Percentiles rank a stretch among this genome's conserved stretches.
Conservation (phyloP, 1,284 basidiomycete genomes). For the Pascua sp. region DNA sequence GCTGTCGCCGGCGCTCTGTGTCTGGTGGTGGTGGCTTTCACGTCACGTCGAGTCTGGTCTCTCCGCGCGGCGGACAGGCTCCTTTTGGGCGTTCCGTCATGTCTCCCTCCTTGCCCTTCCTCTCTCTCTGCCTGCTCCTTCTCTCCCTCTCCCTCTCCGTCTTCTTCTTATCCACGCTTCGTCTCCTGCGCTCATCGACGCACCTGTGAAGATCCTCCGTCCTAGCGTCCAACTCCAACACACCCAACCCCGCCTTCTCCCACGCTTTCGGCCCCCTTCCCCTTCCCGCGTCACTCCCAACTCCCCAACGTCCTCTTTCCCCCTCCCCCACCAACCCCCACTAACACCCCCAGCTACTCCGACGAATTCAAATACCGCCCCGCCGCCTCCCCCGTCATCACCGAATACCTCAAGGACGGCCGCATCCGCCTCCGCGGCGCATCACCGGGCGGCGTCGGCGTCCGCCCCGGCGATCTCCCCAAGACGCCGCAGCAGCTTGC, state of each 20-base stretch:
- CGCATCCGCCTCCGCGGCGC: constrained; percentile 48
- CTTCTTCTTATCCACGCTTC: neutral
- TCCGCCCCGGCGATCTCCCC: constrained; percentile 41
- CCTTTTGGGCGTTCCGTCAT: neutral
- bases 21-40: too few relatives aligned
- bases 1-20: too few relatives aligned
- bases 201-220: too few relatives aligned
- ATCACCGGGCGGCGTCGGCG: constrained; percentile 44
- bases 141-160: neutral
- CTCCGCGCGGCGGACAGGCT: neutral
- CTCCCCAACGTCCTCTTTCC: too few relatives aligned
- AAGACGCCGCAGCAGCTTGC: constrained; percentile 27
- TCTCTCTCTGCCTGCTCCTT: neutral
- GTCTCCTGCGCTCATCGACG: too few relatives aligned
- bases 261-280: too few relatives aligned
- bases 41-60: neutral
- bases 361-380: constrained; percentile 51
- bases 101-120: neutral
- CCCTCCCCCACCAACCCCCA: too few relatives aligned
- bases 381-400: constrained; percentile 50
- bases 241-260: too few relatives aligned
- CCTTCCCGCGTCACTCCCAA: too few relatives aligned
- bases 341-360: constrained; percentile 45
- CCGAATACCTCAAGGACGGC: constrained; percentile 48
- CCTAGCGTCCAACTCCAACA: too few relatives aligned